phyloP scores from a whole-genome alignment of 1,284 basidiomycete species.

The Pulchroboletus neoregius region DNA sequence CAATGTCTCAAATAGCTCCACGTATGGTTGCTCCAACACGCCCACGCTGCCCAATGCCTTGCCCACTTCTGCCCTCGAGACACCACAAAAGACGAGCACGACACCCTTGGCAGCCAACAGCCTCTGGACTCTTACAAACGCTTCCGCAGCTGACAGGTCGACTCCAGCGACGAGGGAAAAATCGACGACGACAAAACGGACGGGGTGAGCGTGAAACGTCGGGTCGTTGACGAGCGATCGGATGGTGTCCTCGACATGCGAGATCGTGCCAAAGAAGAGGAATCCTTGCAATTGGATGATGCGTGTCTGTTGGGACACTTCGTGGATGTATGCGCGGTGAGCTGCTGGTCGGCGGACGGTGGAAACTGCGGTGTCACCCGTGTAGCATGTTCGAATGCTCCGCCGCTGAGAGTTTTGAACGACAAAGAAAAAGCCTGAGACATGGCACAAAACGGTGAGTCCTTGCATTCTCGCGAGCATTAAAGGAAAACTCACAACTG shows the following conservation, averaged over 20 bases:
- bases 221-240: conserved; percentile 70
- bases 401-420: conserved; percentile 83
- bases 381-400: conserved; percentile 80
- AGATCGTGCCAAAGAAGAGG: conserved; percentile 96
- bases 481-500: conserved; percentile 58
- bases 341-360: conserved; percentile 87
- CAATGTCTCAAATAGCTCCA: conserved; percentile 81
- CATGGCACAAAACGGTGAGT: conserved; percentile 8
- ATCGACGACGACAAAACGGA: conserved; percentile 88
- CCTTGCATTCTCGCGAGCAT: not conserved
- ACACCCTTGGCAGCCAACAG: conserved; percentile 75
- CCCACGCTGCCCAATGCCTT: conserved; percentile 72
- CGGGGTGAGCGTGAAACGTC: conserved; percentile 74
- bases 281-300: conserved; percentile 90
- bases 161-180: conserved; percentile 84
- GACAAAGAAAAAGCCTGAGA: conserved; percentile 88
- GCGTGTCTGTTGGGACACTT: conserved; percentile 89
- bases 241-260: conserved; percentile 81
- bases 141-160: conserved; percentile 94
- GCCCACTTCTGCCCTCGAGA: conserved; percentile 59
- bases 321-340: conserved; percentile 86
- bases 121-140: conserved; percentile 89
- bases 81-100: conserved; percentile 87
- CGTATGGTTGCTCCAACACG: conserved; percentile 70
- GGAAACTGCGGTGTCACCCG: conserved; percentile 79